A percentile compares a stretch with the other conserved stretches of the same genome.
Evolutionary conservation across 2,329 filamentous ascomycete species (phyloP).

Genomic region (Dactylonectria estremocensis): DNA sequence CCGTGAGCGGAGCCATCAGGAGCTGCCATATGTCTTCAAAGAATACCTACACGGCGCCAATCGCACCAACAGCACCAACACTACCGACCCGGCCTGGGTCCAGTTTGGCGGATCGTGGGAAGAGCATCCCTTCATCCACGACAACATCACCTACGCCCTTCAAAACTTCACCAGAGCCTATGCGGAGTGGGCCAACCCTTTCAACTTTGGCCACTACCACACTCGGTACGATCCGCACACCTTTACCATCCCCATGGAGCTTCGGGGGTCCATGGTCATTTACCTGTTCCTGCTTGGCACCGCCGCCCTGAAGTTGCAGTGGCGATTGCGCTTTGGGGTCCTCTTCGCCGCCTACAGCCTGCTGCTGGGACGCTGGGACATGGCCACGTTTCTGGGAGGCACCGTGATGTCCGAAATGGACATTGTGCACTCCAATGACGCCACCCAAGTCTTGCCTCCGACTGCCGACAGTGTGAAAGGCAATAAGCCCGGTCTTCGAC

Average conservation of each 20-base stretch:
- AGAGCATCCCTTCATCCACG: conserved; percentile 58
- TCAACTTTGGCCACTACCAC: conserved; percentile 58
- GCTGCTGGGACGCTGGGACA: conserved; percentile 57
- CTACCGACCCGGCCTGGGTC: conserved; percentile 52
- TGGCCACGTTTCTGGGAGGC: conserved; percentile 57
- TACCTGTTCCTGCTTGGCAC: conserved; percentile 59
- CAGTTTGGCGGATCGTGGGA: conserved; percentile 60
- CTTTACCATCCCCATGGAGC: conserved; percentile 60
- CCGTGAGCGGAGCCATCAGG: neutral
- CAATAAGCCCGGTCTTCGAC: conserved; percentile 21
- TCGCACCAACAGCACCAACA: conserved; percentile 49
- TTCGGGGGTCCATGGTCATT: conserved; percentile 58
- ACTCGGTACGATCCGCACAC: conserved; percentile 60
- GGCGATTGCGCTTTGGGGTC: conserved; percentile 50
- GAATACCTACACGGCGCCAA: neutral
- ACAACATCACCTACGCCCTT: conserved; percentile 56
- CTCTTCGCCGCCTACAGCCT: conserved; percentile 54
- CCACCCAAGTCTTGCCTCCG: conserved; percentile 31
- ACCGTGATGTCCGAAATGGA: conserved; percentile 56
- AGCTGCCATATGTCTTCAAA: conserved; percentile 5
- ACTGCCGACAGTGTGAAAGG: conserved; percentile 23
- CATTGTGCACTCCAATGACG: conserved; percentile 46
- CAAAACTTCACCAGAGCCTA: conserved; percentile 57
- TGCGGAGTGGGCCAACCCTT: conserved; percentile 59
- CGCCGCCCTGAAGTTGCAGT: conserved; percentile 53